These are phyloP conservation scores for Erodium trifolium DNA, from an alignment of 441 rosid genomes.

Conservation along the genomic window DNA sequence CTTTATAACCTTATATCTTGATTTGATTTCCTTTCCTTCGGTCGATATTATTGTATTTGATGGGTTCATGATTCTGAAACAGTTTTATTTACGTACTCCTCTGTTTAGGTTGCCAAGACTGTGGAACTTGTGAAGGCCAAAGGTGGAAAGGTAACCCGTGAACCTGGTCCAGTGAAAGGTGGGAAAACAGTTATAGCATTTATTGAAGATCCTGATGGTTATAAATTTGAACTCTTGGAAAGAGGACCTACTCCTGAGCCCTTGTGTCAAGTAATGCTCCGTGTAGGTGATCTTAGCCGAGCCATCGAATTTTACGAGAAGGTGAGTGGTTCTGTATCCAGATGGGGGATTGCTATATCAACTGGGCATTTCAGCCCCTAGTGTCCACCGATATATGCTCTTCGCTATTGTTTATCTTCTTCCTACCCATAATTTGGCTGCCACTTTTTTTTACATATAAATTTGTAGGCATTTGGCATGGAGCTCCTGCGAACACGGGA, in stretches of 20 bases:
- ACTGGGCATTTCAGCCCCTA: too few relatives aligned
- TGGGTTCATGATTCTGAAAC: not conserved
- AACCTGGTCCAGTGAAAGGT: constrained; percentile 90
- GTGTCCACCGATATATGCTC: not conserved
- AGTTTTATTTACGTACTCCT: not conserved
- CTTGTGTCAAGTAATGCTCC: constrained; percentile 93
- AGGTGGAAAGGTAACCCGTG: constrained; percentile 86
- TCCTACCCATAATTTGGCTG: not conserved
- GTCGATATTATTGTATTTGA: not conserved
- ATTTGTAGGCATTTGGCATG: constrained; percentile 85
- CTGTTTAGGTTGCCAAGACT: constrained; percentile 25
- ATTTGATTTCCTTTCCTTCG: not conserved
- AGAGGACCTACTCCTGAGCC: constrained; percentile 91
- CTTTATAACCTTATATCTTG: not conserved
- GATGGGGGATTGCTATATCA: too few relatives aligned
- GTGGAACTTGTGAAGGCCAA: constrained; percentile 83
- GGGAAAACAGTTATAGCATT: constrained; percentile 82
- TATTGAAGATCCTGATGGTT: constrained; percentile 96
- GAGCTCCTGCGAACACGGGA: constrained; percentile 78
- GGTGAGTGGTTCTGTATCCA: constrained; percentile 28
- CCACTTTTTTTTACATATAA: not conserved
- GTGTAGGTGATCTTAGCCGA: constrained; percentile 89
- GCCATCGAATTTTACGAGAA: constrained; percentile 75
- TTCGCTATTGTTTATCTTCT: not conserved
- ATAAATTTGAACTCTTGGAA: constrained; percentile 85